Evolutionary conservation across 2,329 filamentous ascomycete genomes (phyloP).

Genomic region (Aspergillus sergii): DNA sequence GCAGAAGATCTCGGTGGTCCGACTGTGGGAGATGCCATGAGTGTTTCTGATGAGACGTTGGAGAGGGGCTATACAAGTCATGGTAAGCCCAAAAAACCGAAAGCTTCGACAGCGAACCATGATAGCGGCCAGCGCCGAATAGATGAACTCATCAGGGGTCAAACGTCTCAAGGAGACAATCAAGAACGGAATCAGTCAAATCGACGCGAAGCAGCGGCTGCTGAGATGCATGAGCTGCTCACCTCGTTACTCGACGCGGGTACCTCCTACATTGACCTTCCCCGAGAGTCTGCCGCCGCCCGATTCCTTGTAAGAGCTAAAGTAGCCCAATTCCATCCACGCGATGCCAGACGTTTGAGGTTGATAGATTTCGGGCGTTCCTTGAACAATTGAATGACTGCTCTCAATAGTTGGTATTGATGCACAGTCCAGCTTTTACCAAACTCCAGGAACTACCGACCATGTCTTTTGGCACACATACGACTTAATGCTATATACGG

Average conservation of each 20-base stretch:
- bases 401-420: neutral
- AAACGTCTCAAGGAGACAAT: conserved; percentile 26
- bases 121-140: conserved; percentile 50
- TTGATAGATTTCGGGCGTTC: conserved; percentile 56
- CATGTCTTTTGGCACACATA: neutral
- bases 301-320: conserved; percentile 58
- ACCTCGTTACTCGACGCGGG: conserved; percentile 49
- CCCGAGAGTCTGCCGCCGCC: conserved; percentile 55
- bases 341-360: conserved; percentile 54
- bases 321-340: conserved; percentile 59
- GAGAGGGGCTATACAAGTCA: conserved; percentile 57
- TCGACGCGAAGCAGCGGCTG: conserved; percentile 52
- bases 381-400: conserved; percentile 27
- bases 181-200: conserved; percentile 32
- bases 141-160: conserved; percentile 52
- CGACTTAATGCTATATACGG: neutral
- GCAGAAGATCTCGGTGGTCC: conserved; percentile 83
- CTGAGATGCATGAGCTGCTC: conserved; percentile 52
- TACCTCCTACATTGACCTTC: conserved; percentile 51
- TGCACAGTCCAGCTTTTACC: neutral
- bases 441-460: neutral
- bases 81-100: conserved; percentile 49
- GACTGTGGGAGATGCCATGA: conserved; percentile 73
- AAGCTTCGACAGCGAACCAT: conserved; percentile 30
- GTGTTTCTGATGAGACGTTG: conserved; percentile 60